These are phyloP conservation scores for Ettlia oleoabundans DNA, from an alignment of 139 green algal species.

Conservation along the genomic window DNA sequence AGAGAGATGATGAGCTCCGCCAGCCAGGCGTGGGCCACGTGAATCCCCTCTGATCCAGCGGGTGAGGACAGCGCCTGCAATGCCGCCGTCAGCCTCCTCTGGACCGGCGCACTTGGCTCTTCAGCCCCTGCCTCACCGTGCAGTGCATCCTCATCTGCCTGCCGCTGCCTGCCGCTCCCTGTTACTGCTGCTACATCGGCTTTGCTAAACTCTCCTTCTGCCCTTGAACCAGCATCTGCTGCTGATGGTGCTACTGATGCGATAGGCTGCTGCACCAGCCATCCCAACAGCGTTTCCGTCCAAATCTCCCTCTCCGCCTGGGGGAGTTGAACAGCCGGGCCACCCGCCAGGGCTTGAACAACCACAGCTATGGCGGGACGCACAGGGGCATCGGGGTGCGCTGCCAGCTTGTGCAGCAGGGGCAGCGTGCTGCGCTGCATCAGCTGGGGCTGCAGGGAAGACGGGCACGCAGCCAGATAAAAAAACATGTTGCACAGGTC, in stretches of 20 bases:
- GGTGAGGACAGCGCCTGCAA: slow-evolving; percentile 46
- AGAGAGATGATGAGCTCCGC: slow-evolving; percentile 67
- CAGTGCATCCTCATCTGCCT: neutral
- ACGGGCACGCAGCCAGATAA: neutral
- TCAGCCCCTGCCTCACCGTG: neutral
- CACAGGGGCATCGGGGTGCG: slow-evolving; percentile 5
- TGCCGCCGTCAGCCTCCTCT: neutral
- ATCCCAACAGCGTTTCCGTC: slow-evolving; percentile 47
- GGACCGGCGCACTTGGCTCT: neutral
- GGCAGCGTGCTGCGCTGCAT: slow-evolving; percentile 43
- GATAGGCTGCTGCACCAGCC: slow-evolving; percentile 30
- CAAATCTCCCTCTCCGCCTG: slow-evolving; percentile 32
- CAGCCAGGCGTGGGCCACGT: slow-evolving; percentile 74
- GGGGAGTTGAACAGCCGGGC: slow-evolving; percentile 1
- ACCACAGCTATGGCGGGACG: slow-evolving; percentile 32
- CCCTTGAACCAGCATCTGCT: neutral
- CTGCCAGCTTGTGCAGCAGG: slow-evolving; percentile 49
- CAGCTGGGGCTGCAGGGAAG: slow-evolving; percentile 26
- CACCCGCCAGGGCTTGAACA: slow-evolving; percentile 35
- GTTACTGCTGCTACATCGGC: neutral
- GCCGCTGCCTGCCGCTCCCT: neutral
- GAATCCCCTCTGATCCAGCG: slow-evolving; percentile 53
- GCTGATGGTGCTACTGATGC: neutral
- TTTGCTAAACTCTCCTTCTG: neutral
- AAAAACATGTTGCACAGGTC: too few relatives aligned